A percentile compares a stretch with the other conserved stretches of the same genome.
Conservation (phyloP, 2,329 filamentous ascomycete genomes). For the Sphaceloma murrayae region DNA sequence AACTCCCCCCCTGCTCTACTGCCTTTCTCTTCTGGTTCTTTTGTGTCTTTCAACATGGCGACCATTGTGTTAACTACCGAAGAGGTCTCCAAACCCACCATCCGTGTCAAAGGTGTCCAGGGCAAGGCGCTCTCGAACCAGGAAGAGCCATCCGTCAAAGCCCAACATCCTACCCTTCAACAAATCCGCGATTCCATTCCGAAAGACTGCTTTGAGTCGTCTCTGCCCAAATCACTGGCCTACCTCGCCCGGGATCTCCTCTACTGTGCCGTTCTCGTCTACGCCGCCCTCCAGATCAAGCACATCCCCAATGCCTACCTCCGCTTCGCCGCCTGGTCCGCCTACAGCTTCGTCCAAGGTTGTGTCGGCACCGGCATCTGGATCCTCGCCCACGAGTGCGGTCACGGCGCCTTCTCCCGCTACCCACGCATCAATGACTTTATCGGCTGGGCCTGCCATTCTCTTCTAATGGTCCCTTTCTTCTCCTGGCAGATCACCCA, state of each 20-base stretch:
- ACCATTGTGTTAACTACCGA: conserved; percentile 42
- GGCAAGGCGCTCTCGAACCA: too few relatives aligned
- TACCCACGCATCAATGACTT: conserved; percentile 49
- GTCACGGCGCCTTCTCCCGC: conserved; percentile 58
- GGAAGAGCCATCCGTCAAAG: too few relatives aligned
- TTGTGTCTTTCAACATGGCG: conserved; percentile 14
- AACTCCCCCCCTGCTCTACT: conserved; percentile 8
- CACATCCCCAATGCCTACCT: conserved; percentile 58
- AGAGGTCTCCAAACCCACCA: conserved; percentile 35
- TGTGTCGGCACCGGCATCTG: conserved; percentile 59
- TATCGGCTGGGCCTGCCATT: conserved; percentile 57
- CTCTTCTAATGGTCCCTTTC: conserved; percentile 56
- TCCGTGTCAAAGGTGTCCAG: conserved; percentile 62
- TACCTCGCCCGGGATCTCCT: conserved; percentile 79
- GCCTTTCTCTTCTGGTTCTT: too few relatives aligned
- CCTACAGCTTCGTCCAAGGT: conserved; percentile 57
- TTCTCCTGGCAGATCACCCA: conserved; percentile 66
- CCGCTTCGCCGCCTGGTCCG: conserved; percentile 54
- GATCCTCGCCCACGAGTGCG: conserved; percentile 63
- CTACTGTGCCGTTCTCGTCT: conserved; percentile 66
- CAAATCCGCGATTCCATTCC: conserved; percentile 58
- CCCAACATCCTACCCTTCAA: background rate
- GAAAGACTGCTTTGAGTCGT: conserved; percentile 92
- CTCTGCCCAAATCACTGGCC: conserved; percentile 58
- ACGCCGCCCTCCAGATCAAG: conserved; percentile 79